These are phyloP conservation scores for Datura wrightii DNA, from an alignment of 257 asterid genomes.

Conservation along the genomic window DNA sequence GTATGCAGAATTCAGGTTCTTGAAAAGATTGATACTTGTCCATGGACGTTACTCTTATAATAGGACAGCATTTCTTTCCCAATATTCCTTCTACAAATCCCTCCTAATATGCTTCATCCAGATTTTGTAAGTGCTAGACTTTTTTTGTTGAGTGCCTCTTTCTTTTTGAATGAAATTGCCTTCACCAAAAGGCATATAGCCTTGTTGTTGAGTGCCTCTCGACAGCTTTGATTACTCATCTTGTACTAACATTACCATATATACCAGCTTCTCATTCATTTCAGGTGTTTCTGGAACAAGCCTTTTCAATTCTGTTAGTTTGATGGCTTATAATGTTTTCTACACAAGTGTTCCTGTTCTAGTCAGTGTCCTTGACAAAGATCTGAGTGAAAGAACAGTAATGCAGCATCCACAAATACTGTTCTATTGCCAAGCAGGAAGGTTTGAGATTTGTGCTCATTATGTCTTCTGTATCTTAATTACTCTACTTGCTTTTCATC, in stretches of 20 bases:
- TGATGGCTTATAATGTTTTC: slow-evolving; percentile 98
- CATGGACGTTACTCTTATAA: slow-evolving; percentile 98
- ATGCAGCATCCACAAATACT: slow-evolving; percentile 98
- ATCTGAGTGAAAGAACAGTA: slow-evolving; percentile 89
- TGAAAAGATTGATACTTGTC: slow-evolving; percentile 95
- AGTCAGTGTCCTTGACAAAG: slow-evolving; percentile 92
- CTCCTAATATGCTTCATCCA: slow-evolving; percentile 93
- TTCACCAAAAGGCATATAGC: neutral
- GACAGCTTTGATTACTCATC: slow-evolving; percentile 31
- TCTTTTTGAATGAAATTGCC: neutral
- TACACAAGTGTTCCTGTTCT: slow-evolving; percentile 95
- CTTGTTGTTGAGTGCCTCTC: slow-evolving; percentile 30
- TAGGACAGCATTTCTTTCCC: slow-evolving; percentile 97
- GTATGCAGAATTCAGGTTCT: slow-evolving; percentile 88
- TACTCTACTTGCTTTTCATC: slow-evolving; percentile 30
- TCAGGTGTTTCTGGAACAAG: slow-evolving; percentile 99
- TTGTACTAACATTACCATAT: slow-evolving; percentile 53
- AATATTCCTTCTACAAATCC: slow-evolving; percentile 96
- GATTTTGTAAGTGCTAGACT: slow-evolving; percentile 79
- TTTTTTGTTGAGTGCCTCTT: slow-evolving; percentile 24
- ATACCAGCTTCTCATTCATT: slow-evolving; percentile 85
- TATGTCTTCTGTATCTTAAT: slow-evolving; percentile 33
- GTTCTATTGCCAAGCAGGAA: slow-evolving; percentile 97
- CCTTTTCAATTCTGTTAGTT: slow-evolving; percentile 92
- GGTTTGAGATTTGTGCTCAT: slow-evolving; percentile 52